Conservation (phyloP, 2,329 filamentous ascomycete species). For the Helicocarpus griseus region DNA sequence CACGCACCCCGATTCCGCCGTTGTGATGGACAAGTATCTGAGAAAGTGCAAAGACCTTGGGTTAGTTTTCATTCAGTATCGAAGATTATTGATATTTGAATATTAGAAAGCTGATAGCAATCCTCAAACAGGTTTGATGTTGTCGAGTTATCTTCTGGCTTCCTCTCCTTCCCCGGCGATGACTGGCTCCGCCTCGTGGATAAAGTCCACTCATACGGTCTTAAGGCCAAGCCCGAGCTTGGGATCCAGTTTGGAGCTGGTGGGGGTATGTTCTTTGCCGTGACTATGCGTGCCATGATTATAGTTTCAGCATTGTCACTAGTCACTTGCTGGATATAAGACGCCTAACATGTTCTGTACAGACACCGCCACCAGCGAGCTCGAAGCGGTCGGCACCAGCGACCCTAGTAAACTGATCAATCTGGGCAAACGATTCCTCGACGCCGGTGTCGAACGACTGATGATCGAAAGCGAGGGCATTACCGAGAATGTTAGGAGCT, state of each 20-base stretch:
- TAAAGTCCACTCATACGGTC: conserved; percentile 37
- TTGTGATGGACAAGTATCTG: conserved; percentile 44
- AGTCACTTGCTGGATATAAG: neutral
- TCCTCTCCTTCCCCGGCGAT: conserved; percentile 44
- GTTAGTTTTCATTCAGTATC: conserved; percentile 18
- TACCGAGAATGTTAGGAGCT: conserved; percentile 45
- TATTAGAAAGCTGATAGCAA: too few relatives aligned
- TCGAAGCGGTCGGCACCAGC: conserved; percentile 41
- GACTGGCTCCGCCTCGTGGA: conserved; percentile 46
- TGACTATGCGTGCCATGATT: too few relatives aligned
- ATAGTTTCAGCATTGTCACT: too few relatives aligned
- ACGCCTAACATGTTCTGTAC: neutral
- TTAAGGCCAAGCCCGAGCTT: conserved; percentile 46
- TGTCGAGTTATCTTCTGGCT: conserved; percentile 44
- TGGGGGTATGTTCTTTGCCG: conserved; percentile 21
- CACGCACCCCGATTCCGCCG: conserved; percentile 35
- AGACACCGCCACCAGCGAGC: conserved; percentile 39
- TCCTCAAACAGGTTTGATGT: conserved; percentile 39
- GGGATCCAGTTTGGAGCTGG: conserved; percentile 50
- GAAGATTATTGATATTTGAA: too few relatives aligned
- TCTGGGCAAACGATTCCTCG: conserved; percentile 41
- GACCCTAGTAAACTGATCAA: conserved; percentile 42
- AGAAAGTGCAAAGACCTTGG: conserved; percentile 43
- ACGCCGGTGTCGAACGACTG: conserved; percentile 44
- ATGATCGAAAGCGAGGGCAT: conserved; percentile 54